A percentile compares a stretch with the other conserved stretches of the same genome.
phyloP scores from a whole-genome alignment of 129 eudicot genomes.

The Tagetes patula region DNA sequence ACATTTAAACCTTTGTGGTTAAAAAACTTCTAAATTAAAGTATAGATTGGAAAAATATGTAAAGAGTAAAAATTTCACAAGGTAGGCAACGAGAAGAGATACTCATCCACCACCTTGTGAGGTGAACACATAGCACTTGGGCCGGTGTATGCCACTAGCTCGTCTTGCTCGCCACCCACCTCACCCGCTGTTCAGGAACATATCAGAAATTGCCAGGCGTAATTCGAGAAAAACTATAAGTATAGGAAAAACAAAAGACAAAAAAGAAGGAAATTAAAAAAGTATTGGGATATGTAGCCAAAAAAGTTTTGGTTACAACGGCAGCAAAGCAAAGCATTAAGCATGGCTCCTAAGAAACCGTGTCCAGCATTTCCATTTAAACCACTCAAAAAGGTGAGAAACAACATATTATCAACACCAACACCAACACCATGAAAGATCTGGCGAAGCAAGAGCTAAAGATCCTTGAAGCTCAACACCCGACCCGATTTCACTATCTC shows the following conservation, averaged over 20 bases:
- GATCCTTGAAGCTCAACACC: constrained; percentile 56
- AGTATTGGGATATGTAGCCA: background rate
- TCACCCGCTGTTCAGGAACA: no score
- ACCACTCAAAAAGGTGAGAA: background rate
- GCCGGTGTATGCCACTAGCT: no score
- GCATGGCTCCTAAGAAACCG: constrained; percentile 32
- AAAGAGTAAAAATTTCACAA: no score
- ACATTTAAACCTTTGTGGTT: no score
- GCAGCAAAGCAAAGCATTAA: background rate
- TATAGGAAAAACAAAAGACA: background rate
- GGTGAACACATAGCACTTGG: no score
- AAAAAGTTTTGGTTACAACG: constrained; percentile 17
- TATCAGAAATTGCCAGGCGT: no score
- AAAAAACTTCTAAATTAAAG: no score
- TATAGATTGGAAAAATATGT: no score
- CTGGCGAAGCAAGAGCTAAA: constrained; percentile 56
- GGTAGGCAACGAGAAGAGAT: no score
- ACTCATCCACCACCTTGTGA: no score
- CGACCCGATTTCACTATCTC: constrained; percentile 41
- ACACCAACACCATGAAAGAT: constrained; percentile 33
- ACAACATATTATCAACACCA: background rate
- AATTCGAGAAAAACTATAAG: background rate
- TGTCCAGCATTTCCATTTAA: constrained; percentile 30
- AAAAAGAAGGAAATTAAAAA: background rate
- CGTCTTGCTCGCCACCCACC: no score